Conservation (phyloP, 2,329 filamentous ascomycete genomes). For the Metarhizium humberi region DNA sequence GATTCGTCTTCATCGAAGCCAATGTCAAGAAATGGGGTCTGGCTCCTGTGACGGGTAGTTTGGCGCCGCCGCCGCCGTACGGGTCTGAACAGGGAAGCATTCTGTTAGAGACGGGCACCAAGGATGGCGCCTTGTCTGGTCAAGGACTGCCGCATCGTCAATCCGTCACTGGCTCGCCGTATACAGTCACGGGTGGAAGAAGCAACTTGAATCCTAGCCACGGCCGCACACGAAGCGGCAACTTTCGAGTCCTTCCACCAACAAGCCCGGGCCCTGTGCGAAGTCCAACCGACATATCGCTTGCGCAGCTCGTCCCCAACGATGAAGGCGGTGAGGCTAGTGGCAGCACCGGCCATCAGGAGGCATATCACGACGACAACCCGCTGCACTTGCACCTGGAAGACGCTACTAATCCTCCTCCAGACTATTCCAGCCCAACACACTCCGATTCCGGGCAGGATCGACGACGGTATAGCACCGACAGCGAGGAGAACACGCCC, state of each 20-base stretch:
- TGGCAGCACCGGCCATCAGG: conserved; percentile 15
- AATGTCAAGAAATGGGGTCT: conserved; percentile 99
- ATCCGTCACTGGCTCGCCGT: conserved; percentile 28
- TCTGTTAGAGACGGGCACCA: conserved; percentile 74
- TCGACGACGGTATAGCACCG: conserved; percentile 43
- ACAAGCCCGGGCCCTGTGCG: conserved; percentile 82
- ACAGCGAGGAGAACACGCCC: conserved; percentile 47
- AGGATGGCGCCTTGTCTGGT: conserved; percentile 42
- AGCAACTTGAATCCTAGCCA: conserved; percentile 53
- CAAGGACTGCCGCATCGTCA: conserved; percentile 37
- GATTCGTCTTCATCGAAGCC: conserved; percentile 97
- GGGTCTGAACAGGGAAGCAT: conserved; percentile 97
- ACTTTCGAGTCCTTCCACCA: conserved; percentile 64
- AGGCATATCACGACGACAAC: conserved; percentile 24
- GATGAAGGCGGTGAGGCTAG: conserved; percentile 60
- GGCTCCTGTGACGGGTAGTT: conserved; percentile 87
- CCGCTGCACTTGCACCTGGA: conserved; percentile 34
- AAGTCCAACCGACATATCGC: conserved; percentile 90
- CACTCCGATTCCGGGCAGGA: conserved; percentile 47
- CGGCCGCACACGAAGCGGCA: conserved; percentile 66
- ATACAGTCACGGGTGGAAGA: conserved; percentile 30
- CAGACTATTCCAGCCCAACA: conserved; percentile 60
- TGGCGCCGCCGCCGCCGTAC: conserved; percentile 92
- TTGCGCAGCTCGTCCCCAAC: conserved; percentile 69
- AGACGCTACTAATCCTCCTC: conserved; percentile 54